These are phyloP conservation scores for Rhododendron williamsianum DNA, from an alignment of 148 eudicot genomes.

Conservation along the genomic window DNA sequence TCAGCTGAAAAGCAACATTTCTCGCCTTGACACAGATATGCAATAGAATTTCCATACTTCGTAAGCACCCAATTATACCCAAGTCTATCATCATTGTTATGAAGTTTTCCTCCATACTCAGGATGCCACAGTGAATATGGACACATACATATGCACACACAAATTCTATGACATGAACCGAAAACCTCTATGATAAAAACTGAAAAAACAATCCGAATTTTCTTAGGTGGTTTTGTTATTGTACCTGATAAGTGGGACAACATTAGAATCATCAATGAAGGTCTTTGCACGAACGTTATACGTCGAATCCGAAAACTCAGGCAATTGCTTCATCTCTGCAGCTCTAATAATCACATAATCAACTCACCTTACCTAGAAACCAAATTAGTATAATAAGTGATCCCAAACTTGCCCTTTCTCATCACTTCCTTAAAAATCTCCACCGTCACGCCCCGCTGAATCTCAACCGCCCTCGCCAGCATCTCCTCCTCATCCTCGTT, in stretches of 20 bases:
- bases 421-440: slow-evolving; percentile 63
- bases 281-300: slow-evolving; percentile 68
- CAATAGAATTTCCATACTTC: background rate
- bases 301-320: slow-evolving; percentile 42
- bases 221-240: background rate
- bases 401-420: slow-evolving; percentile 85
- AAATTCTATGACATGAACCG: background rate
- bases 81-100: background rate
- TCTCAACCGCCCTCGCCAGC: slow-evolving; percentile 65
- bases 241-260: slow-evolving; percentile 75
- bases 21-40: background rate
- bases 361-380: slow-evolving; percentile 35
- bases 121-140: background rate
- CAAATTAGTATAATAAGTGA: slow-evolving; percentile 63
- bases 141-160: background rate
- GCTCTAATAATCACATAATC: slow-evolving; percentile 85
- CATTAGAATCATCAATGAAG: slow-evolving; percentile 53
- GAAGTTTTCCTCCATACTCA: background rate
- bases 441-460: slow-evolving; percentile 60
- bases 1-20: background rate
- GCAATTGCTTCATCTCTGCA: slow-evolving; percentile 61
- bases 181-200: background rate
- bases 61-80: background rate
- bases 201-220: background rate
- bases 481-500: slow-evolving; percentile 44